Percentiles rank a stretch among this genome's conserved stretches.
These are phyloP conservation scores for Trametes versicolor DNA, from an alignment of 1,284 basidiomycete species.

Conservation along the genomic window DNA sequence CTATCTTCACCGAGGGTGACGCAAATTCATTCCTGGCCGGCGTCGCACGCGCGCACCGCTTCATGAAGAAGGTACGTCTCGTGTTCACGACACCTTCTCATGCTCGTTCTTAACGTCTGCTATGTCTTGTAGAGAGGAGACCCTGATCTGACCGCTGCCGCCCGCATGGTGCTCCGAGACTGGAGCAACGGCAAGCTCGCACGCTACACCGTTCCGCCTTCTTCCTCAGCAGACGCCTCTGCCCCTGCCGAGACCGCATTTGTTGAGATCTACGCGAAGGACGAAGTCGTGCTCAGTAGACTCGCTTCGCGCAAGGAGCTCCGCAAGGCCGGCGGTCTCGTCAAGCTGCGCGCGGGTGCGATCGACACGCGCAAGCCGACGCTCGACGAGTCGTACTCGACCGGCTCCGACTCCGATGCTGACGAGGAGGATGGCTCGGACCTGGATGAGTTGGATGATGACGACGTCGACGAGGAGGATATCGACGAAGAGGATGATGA, in stretches of 20 bases:
- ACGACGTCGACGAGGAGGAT: constrained; percentile 41
- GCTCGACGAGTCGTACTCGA: constrained; percentile 66
- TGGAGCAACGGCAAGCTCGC: constrained; percentile 88
- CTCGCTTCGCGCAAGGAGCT: constrained; percentile 70
- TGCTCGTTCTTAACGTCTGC: neutral
- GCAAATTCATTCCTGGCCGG: constrained; percentile 82
- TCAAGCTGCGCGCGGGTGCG: constrained; percentile 62
- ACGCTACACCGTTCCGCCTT: constrained; percentile 77
- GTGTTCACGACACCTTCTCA: neutral
- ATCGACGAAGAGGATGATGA: constrained; percentile 37
- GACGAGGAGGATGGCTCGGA: constrained; percentile 39
- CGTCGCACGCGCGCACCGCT: constrained; percentile 82
- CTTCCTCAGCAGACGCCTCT: constrained; percentile 39
- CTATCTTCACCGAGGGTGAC: constrained; percentile 82
- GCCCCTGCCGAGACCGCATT: constrained; percentile 37
- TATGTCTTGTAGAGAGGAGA: constrained; percentile 67
- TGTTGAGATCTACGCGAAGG: constrained; percentile 50
- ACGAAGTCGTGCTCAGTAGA: constrained; percentile 56
- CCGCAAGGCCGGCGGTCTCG: constrained; percentile 66
- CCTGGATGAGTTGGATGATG: constrained; percentile 43
- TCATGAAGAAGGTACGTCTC: constrained; percentile 80
- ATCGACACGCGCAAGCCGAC: constrained; percentile 63
- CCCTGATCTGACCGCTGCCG: constrained; percentile 82
- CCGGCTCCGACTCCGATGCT: constrained; percentile 41
- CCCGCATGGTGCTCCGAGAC: constrained; percentile 87